Percentiles rank a stretch among this genome's conserved stretches.
phyloP scores from a whole-genome alignment of 257 asterid species.

The Nicotiana attenuata region DNA sequence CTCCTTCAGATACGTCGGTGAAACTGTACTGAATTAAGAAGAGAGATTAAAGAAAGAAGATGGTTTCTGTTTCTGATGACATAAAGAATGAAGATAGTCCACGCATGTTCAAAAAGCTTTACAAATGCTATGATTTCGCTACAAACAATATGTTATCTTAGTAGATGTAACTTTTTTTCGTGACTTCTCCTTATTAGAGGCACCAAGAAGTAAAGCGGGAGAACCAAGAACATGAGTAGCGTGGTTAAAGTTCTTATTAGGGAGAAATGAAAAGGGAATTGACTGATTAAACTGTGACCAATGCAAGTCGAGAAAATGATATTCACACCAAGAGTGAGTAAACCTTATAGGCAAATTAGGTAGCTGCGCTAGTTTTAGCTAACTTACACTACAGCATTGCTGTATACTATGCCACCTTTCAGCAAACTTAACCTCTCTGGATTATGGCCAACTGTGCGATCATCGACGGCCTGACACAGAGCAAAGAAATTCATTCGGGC shows the following conservation, averaged over 20 bases:
- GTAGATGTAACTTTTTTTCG: neutral
- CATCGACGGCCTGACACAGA: conserved; percentile 73
- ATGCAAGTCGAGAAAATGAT: neutral
- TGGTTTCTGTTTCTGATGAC: neutral
- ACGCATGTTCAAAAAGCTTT: neutral
- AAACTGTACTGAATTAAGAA: conserved; percentile 68
- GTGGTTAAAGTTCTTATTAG: neutral
- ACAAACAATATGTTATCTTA: neutral
- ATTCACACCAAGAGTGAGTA: neutral
- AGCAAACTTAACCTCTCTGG: conserved; percentile 91
- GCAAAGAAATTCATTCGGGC: neutral
- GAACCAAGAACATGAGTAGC: neutral
- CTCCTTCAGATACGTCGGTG: conserved; percentile 84
- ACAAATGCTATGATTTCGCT: neutral
- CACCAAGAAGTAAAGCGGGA: neutral
- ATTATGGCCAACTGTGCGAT: conserved; percentile 83
- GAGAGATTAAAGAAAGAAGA: conserved; percentile 21
- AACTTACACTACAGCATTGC: conserved; percentile 85
- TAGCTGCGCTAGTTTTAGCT: neutral
- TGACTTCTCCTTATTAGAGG: neutral
- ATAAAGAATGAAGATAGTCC: neutral
- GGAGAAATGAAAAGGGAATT: conserved; percentile 4
- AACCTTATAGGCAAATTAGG: neutral
- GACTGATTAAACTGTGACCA: neutral
- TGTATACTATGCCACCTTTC: conserved; percentile 87